phyloP scores from a whole-genome alignment of 2,329 filamentous ascomycete genomes.

The Fusarium tanahbumbuense region DNA sequence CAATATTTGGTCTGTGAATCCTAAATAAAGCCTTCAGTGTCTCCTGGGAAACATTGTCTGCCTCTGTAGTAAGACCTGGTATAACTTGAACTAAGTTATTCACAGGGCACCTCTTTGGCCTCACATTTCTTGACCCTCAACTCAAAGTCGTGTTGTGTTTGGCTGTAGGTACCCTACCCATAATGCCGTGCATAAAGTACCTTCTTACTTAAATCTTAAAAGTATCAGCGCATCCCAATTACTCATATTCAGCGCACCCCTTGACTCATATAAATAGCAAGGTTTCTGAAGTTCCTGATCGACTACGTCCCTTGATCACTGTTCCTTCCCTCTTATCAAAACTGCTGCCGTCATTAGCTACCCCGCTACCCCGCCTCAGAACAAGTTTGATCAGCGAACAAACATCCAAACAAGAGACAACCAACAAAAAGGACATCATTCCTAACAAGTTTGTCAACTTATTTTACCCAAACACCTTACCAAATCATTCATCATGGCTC shows the following conservation, averaged over 20 bases:
- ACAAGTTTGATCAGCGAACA: conserved; percentile 40
- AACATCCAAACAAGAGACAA: conserved; percentile 16
- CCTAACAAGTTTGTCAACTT: background rate
- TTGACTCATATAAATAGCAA: conserved; percentile 7
- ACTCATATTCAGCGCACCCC: background rate
- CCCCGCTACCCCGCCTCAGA: conserved; percentile 55
- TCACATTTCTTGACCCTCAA: background rate
- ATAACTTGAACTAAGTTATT: background rate
- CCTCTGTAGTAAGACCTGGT: background rate
- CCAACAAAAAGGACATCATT: conserved; percentile 8
- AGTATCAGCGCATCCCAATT: background rate
- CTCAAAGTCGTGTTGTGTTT: background rate
- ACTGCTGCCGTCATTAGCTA: conserved; percentile 44
- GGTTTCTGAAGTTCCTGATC: conserved; percentile 21
- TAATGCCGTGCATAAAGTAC: background rate
- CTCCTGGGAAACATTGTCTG: background rate
- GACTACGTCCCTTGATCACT: conserved; percentile 5
- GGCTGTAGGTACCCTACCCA: background rate
- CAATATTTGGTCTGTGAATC: no score
- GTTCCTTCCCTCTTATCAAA: conserved; percentile 5
- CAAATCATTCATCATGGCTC: conserved; percentile 57
- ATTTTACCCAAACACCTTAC: conserved; percentile 1
- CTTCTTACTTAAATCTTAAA: background rate
- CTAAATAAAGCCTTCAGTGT: background rate
- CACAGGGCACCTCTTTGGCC: background rate